Percentiles rank a stretch among this genome's conserved stretches.
These are phyloP conservation scores for Flaveria bidentis DNA, from an alignment of 129 eudicot genomes.

Conservation along the genomic window DNA sequence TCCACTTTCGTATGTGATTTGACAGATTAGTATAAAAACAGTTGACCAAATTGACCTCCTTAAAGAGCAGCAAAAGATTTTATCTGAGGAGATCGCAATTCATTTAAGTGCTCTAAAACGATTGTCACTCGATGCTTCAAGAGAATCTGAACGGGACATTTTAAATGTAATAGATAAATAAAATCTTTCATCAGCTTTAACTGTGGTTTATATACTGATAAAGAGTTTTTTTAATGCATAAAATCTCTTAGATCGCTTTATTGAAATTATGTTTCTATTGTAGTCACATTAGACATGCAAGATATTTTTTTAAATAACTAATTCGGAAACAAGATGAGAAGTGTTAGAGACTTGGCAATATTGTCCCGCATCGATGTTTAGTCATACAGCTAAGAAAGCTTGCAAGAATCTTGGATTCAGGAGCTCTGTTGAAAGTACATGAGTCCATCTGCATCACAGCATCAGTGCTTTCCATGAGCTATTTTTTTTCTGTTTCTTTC, in stretches of 20 bases:
- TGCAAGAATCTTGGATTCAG: neutral
- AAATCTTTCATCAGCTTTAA: conserved; percentile 10
- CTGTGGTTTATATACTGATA: conserved; percentile 14
- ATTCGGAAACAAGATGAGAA: too few relatives aligned
- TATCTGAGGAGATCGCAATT: conserved; percentile 90
- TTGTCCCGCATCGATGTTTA: neutral
- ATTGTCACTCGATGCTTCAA: conserved; percentile 59
- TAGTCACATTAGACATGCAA: too few relatives aligned
- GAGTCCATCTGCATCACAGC: neutral
- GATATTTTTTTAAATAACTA: too few relatives aligned
- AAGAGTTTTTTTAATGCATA: neutral
- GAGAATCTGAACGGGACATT: conserved; percentile 52
- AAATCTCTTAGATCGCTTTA: too few relatives aligned
- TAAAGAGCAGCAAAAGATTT: conserved; percentile 87
- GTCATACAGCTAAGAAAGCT: neutral
- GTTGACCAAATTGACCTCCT: conserved; percentile 86
- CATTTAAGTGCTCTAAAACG: conserved; percentile 80
- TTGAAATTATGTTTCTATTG: too few relatives aligned
- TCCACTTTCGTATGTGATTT: conserved; percentile 25
- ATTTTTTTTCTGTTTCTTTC: neutral
- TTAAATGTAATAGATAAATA: conserved; percentile 59
- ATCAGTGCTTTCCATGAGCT: neutral
- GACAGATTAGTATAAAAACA: conserved; percentile 64
- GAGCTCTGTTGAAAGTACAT: conserved; percentile 4
- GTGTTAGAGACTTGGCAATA: neutral